Evolutionary conservation across 169 alveolate genomes (phyloP).

Genomic region (Plasmodium fragile): DNA sequence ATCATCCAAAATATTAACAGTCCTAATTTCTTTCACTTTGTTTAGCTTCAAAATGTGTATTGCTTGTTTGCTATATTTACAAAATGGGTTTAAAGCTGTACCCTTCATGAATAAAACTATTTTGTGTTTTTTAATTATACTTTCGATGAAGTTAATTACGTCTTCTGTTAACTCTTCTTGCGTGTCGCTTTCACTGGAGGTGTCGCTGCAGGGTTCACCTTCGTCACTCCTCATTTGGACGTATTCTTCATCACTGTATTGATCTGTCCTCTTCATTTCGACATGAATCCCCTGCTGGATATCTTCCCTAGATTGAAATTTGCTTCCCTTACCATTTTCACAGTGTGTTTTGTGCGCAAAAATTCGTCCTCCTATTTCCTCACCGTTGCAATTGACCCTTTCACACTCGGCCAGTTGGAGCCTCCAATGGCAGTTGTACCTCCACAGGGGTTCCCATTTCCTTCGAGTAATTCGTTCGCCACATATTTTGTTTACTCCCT

Average conservation of each 20-base stretch:
- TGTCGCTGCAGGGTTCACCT: not conserved
- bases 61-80: constrained; percentile 86
- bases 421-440: not conserved
- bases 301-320: not conserved
- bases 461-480: not conserved
- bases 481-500: constrained; percentile 1
- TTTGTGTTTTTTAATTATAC: constrained; percentile 78
- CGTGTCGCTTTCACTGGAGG: not conserved
- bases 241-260: not conserved
- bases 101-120: constrained; percentile 89
- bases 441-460: not conserved
- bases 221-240: not conserved
- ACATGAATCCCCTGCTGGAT: not conserved
- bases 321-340: not conserved
- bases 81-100: constrained; percentile 86
- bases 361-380: not conserved
- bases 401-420: not conserved
- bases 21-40: constrained; percentile 81
- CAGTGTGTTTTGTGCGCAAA: not conserved
- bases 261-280: not conserved
- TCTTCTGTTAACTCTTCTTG: constrained; percentile 46
- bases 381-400: not conserved
- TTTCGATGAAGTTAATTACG: constrained; percentile 41
- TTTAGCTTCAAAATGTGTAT: constrained; percentile 83
- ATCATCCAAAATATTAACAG: constrained; percentile 90